phyloP scores from a whole-genome alignment of 176 grass and related monocot species.

The Raddia distichophylla region DNA sequence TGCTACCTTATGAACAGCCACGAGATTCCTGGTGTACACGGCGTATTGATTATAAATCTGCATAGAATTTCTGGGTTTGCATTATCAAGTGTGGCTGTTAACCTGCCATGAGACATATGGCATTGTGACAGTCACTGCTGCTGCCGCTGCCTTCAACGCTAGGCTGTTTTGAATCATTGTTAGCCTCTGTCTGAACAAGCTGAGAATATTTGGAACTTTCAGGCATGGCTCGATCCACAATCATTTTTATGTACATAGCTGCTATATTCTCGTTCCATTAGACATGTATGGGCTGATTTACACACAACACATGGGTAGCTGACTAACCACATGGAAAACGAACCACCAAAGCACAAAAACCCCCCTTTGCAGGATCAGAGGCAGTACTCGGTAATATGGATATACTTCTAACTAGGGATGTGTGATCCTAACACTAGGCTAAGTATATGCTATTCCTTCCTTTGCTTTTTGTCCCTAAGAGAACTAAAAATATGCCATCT shows the following conservation, averaged over 20 bases:
- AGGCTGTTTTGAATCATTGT: constrained; percentile 1
- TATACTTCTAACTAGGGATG: constrained; percentile 38
- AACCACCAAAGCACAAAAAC: constrained; percentile 50
- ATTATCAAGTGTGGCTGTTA: background rate
- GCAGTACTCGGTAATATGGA: constrained; percentile 35
- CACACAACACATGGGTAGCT: constrained; percentile 55
- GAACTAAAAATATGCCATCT: constrained; percentile 35
- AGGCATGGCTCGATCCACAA: constrained; percentile 21
- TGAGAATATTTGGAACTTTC: constrained; percentile 1
- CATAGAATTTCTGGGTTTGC: background rate
- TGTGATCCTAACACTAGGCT: constrained; percentile 51
- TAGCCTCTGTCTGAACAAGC: constrained; percentile 5
- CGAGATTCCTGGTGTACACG: background rate
- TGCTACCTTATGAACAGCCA: background rate
- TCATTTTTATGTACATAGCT: background rate
- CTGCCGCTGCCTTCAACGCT: background rate
- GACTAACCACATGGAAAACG: constrained; percentile 69
- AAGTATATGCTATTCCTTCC: constrained; percentile 41
- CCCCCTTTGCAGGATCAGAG: constrained; percentile 32
- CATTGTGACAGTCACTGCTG: constrained; percentile 25
- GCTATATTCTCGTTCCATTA: constrained; percentile 25
- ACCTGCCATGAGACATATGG: background rate
- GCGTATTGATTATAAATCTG: background rate
- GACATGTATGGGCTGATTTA: constrained; percentile 41
- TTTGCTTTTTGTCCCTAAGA: constrained; percentile 21